These are phyloP conservation scores for Phytophthora foliorum DNA, from an alignment of 352 stramenopile genomes.

Conservation along the genomic window DNA sequence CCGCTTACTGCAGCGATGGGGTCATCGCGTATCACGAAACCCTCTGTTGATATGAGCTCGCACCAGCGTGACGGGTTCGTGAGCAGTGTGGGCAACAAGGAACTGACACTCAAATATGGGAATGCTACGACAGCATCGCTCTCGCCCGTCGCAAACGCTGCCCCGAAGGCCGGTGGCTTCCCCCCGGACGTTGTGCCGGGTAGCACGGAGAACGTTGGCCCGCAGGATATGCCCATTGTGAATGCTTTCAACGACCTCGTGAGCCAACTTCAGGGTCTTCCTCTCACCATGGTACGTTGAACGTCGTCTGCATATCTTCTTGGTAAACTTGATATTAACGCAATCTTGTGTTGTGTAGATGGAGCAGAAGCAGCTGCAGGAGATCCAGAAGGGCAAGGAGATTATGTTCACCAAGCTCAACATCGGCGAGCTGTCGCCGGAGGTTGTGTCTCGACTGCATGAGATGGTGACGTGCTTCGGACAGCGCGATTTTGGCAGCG, in stretches of 20 bases:
- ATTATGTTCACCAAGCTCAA: slow-evolving; percentile 92
- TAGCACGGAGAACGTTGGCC: slow-evolving; percentile 78
- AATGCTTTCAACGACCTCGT: slow-evolving; percentile 86
- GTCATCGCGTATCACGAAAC: slow-evolving; percentile 84
- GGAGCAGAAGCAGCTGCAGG: slow-evolving; percentile 88
- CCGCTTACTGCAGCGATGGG: slow-evolving; percentile 62
- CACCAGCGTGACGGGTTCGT: slow-evolving; percentile 89
- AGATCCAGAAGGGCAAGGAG: slow-evolving; percentile 89
- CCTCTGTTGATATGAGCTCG: slow-evolving; percentile 83
- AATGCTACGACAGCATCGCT: slow-evolving; percentile 74
- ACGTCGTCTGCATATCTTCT: background rate
- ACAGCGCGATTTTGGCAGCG: slow-evolving; percentile 80
- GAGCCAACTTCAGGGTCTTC: slow-evolving; percentile 71
- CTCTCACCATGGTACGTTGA: slow-evolving; percentile 84
- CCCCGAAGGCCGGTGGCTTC: slow-evolving; percentile 53
- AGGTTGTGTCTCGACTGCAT: slow-evolving; percentile 78
- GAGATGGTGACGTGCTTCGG: slow-evolving; percentile 85
- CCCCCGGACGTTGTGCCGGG: slow-evolving; percentile 56
- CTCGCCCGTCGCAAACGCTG: slow-evolving; percentile 55
- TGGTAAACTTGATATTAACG: slow-evolving; percentile 14
- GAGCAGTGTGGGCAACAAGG: slow-evolving; percentile 89
- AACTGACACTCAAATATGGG: slow-evolving; percentile 89
- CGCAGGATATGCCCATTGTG: slow-evolving; percentile 85
- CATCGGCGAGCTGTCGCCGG: slow-evolving; percentile 73
- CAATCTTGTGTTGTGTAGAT: slow-evolving; percentile 53